Evolutionary conservation across 2,329 filamentous ascomycete species (phyloP), one percentile per base, ranked within the genome.

Genomic region (Endothia cerciana): DNA sequence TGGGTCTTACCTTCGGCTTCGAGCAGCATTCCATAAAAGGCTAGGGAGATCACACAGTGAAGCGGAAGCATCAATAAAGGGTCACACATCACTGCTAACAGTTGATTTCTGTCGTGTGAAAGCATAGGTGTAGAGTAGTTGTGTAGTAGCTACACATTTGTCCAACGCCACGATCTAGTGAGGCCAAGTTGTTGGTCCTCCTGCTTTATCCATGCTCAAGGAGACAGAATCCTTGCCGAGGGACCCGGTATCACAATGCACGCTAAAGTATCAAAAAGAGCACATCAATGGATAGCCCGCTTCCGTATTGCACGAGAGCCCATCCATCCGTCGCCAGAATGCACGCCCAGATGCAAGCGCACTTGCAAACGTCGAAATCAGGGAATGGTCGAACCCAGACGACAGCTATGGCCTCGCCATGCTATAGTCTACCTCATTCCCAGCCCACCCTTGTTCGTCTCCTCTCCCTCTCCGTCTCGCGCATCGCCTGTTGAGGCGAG

Each of bases 401-500:
- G 45, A 41, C 15, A 4, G 51, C 4, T n/a, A 30, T 55, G 25
- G 22, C 51, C 33, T 17, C 28, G 25, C 22, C 25, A 55, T 15
- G 15, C 25, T 8, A 41, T 11, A 22, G 11, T 41, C 28, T 76
- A 4, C 3, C 49, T 66, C 51, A 68, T 7, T 68, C 66, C 45
- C 62, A 68, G 3, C 66, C 66, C n/a, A 68, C 66, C 62, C 65
- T 56, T n/a, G 65, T 65, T 11, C 61, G 65, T 49, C 60, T 51
- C 13, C 63, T 58, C 57, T 68, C 66, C 40, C 57, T 66, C 55
- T 68, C 64, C 22, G 60, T 33, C 25, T 68, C 66, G 13, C 56
- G 61, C 47, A 63, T 49, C 89, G 2, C 51, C 28, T 68, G 66
- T 47, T 61, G 66, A 22, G 60, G 56, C 43, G 62, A 56, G 25